A percentile compares a stretch with the other conserved stretches of the same genome.
Evolutionary conservation across 495 filamentous ascomycete genomes (phyloP).

Genomic region (Hypoxylon lienhwacheense): DNA sequence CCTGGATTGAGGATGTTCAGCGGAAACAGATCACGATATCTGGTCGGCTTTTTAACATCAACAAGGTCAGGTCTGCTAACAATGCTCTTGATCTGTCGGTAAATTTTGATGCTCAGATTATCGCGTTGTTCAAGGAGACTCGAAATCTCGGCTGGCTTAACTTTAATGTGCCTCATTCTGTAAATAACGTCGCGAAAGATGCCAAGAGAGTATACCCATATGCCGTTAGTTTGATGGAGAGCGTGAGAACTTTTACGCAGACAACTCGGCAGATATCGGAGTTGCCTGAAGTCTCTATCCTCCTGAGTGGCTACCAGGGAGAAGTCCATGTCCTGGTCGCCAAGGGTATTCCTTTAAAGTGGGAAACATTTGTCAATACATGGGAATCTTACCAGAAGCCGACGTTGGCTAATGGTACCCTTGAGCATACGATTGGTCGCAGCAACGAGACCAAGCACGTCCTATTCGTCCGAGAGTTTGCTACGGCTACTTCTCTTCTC

Average conservation of each 20-base stretch:
- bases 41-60: slow-evolving; percentile 88
- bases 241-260: slow-evolving; percentile 84
- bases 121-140: slow-evolving; percentile 98
- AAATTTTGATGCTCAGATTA: slow-evolving; percentile 96
- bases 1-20: slow-evolving; percentile 89
- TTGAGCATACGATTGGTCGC: slow-evolving; percentile 59
- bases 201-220: slow-evolving; percentile 97
- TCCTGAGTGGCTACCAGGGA: slow-evolving; percentile 88
- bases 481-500: slow-evolving; percentile 75
- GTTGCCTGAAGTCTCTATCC: slow-evolving; percentile 81
- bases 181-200: slow-evolving; percentile 95
- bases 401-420: slow-evolving; percentile 58
- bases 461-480: slow-evolving; percentile 93
- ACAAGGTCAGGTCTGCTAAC: slow-evolving; percentile 79
- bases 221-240: slow-evolving; percentile 97
- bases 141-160: slow-evolving; percentile 92
- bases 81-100: slow-evolving; percentile 84
- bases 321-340: slow-evolving; percentile 77
- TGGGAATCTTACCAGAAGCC: slow-evolving; percentile 88
- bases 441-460: slow-evolving; percentile 87
- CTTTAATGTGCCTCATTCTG: slow-evolving; percentile 86
- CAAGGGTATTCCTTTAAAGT: slow-evolving; percentile 86
- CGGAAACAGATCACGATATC: slow-evolving; percentile 84
- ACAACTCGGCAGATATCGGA: slow-evolving; percentile 77
- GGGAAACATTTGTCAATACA: slow-evolving; percentile 96